phyloP scores from a whole-genome alignment of 805 yeast species.

The Naumovozyma castellii region DNA sequence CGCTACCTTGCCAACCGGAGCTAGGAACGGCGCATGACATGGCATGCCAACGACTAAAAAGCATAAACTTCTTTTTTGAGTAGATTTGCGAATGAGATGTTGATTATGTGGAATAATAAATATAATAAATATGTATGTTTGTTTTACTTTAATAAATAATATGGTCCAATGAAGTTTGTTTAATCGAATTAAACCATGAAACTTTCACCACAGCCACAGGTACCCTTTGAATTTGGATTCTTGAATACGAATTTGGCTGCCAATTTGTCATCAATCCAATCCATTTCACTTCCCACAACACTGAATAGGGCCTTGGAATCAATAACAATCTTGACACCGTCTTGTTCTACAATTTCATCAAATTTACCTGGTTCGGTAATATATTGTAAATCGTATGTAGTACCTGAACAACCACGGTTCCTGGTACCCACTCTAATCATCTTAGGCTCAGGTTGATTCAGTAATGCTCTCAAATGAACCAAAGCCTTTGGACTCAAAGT shows the following conservation, averaged over 20 bases:
- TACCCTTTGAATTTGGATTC: constrained; percentile 95
- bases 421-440: constrained; percentile 87
- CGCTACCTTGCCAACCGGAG: too few species aligned
- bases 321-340: constrained; percentile 83
- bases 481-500: constrained; percentile 71
- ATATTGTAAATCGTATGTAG: constrained; percentile 84
- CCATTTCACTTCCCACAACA: constrained; percentile 96
- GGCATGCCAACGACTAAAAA: too few species aligned
- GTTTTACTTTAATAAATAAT: background rate
- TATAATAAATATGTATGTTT: too few species aligned
- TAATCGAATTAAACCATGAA: constrained; percentile 65
- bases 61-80: too few species aligned
- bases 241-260: constrained; percentile 82
- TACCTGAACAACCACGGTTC: constrained; percentile 94
- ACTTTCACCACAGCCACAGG: constrained; percentile 98
- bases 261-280: constrained; percentile 91
- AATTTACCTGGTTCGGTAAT: constrained; percentile 87
- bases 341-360: constrained; percentile 88
- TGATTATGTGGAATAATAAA: too few species aligned
- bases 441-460: constrained; percentile 79
- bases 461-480: constrained; percentile 53
- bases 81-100: too few species aligned
- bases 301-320: constrained; percentile 95
- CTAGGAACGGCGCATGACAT: too few species aligned
- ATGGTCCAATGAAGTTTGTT: background rate